Base-by-base conservation (phyloP, 306 rosid genomes). In the Corylus americana region DNA sequence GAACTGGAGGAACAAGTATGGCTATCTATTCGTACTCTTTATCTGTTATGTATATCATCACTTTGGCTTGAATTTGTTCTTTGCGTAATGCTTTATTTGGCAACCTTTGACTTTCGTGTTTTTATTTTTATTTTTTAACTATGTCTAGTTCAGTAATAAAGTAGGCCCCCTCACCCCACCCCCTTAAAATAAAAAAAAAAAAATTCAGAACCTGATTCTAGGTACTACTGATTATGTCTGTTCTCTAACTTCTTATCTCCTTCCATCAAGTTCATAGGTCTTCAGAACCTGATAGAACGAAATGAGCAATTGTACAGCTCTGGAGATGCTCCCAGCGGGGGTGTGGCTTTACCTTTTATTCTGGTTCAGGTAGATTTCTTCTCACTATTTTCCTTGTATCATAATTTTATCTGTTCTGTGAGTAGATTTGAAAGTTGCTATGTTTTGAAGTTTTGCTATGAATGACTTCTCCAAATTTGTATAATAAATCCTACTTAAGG, bases 1-100 rank as follows among this genome's bases (percentile, higher is more conserved):
- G 98, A 95, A 85, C 93, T 95, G 74, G 97, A 91, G 88, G 97
- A 92, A 48, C 98, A 95, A 86, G 98, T 92, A 90, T 64, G 86
- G 51, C 71, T 78, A 20, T 39, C 72, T 72, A 54, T 48, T 54
- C 37, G 8, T 45, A 50, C 68, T 77, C 31, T 71, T 42, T 82
- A 20, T 71, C 67, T 12, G 47, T 79, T 78, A 74, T 76, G 17
- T 61, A 22, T 63, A 79, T 55, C 22, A 1, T 61, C 53, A 47
- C 64, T 53, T 29, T 57, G 55, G 50, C 58, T 11, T 80, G 71
- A 44, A 39, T 25, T 79, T 11, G 29, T 80, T 70, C 55, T 71
- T 73, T 29, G 44, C 77, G 17, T 50, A 11, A 11, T 37, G 72
- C 44, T 37, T 47, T 4, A 0, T 55, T 25, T 9, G 31, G 22